Percentiles rank a stretch among this genome's conserved stretches.
These are phyloP conservation scores for Penicillium coprophilum DNA, from an alignment of 495 filamentous ascomycete species.

Conservation along the genomic window DNA sequence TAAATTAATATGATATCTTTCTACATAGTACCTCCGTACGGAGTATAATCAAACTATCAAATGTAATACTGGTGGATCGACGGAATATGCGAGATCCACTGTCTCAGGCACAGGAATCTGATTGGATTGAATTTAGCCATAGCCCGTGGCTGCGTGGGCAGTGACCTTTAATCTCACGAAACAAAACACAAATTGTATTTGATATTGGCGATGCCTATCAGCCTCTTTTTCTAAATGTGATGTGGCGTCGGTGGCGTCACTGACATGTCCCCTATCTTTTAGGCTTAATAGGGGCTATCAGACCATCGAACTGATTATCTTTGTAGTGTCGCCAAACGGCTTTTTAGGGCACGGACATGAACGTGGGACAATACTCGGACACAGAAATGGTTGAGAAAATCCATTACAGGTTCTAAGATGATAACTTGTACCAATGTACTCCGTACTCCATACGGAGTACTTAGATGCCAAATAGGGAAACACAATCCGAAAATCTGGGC, in stretches of 20 bases:
- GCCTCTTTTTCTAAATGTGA: neutral
- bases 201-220: neutral
- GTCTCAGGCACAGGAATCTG: conserved; percentile 12
- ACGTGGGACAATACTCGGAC: neutral
- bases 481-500: neutral
- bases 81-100: conserved; percentile 9
- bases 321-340: neutral
- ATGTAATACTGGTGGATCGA: conserved; percentile 7
- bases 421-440: too few species aligned
- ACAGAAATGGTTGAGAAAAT: too few species aligned
- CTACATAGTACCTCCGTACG: neutral
- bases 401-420: neutral
- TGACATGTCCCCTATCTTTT: neutral
- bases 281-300: neutral
- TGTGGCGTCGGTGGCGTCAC: neutral
- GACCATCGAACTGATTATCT: neutral
- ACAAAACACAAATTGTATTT: too few species aligned
- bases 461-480: neutral
- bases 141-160: neutral
- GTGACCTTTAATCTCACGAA: conserved; percentile 11
- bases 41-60: neutral
- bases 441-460: neutral
- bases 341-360: neutral
- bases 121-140: conserved; percentile 9
- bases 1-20: conserved; percentile 2